Percentiles rank a stretch among this genome's conserved stretches.
Evolutionary conservation across 1,139 yeast genomes (phyloP).

Genomic region (Pichiaceae sp.): DNA sequence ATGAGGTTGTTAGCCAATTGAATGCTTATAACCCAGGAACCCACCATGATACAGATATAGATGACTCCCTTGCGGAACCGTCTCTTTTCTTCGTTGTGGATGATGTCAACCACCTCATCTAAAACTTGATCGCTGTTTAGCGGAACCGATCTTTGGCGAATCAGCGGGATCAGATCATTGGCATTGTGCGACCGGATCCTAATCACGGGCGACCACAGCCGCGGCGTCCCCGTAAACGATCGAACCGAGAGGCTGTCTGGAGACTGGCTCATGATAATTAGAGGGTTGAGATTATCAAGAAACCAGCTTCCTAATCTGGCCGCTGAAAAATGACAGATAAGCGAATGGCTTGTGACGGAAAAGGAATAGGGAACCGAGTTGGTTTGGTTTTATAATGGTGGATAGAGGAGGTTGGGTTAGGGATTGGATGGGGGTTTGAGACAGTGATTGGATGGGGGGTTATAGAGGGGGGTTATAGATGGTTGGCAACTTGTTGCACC

Average conservation of each 20-base stretch:
- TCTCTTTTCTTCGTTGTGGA: constrained; percentile 35
- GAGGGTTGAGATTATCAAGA: too few species aligned
- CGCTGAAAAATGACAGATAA: too few species aligned
- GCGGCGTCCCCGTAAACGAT: background rate
- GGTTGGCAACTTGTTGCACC: too few species aligned
- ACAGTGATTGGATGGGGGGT: too few species aligned
- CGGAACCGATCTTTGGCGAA: constrained; percentile 4
- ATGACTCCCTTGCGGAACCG: constrained; percentile 37
- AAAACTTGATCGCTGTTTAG: constrained; percentile 16
- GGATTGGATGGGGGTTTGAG: too few species aligned
- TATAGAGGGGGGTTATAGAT: too few species aligned
- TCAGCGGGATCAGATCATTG: constrained; percentile 10
- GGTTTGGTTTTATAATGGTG: too few species aligned
- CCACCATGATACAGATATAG: constrained; percentile 32
- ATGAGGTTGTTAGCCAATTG: constrained; percentile 41
- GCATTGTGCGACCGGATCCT: constrained; percentile 12
- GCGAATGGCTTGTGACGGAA: too few species aligned
- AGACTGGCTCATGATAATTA: background rate
- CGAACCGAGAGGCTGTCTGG: background rate
- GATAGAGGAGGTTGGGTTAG: too few species aligned
- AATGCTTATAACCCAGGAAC: constrained; percentile 41
- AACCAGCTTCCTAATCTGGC: too few species aligned
- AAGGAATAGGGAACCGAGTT: background rate
- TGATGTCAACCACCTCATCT: constrained; percentile 34
- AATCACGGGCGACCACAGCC: constrained; percentile 1